phyloP scores from a whole-genome alignment of 345 rosid genomes.

The Boechera stricta region DNA sequence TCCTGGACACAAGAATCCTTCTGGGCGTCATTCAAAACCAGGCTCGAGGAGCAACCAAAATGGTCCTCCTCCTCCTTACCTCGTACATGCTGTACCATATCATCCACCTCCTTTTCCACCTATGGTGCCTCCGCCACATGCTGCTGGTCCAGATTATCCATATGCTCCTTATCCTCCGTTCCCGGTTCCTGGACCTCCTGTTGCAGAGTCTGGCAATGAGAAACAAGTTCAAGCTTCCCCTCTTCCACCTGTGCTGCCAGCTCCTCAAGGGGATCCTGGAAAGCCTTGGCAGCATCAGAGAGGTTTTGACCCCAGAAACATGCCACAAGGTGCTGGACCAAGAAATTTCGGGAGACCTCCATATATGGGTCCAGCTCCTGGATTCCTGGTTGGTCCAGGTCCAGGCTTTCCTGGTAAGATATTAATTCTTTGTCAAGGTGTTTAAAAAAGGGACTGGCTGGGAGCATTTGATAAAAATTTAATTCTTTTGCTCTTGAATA shows the following conservation, averaged over 20 bases:
- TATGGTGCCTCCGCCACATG: slow-evolving; percentile 68
- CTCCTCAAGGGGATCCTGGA: slow-evolving; percentile 68
- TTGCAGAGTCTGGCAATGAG: slow-evolving; percentile 64
- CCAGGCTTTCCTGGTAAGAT: slow-evolving; percentile 79
- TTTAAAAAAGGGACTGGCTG: slow-evolving; percentile 1
- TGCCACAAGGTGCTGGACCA: slow-evolving; percentile 73
- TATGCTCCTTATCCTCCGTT: slow-evolving; percentile 67
- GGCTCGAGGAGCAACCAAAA: slow-evolving; percentile 67
- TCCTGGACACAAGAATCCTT: slow-evolving; percentile 56
- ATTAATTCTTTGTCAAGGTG: slow-evolving; percentile 31
- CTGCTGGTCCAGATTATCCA: slow-evolving; percentile 64
- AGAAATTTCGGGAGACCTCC: slow-evolving; percentile 70
- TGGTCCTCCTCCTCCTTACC: slow-evolving; percentile 59
- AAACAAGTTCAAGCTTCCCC: slow-evolving; percentile 58
- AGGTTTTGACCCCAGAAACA: slow-evolving; percentile 58
- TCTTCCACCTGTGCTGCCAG: slow-evolving; percentile 59
- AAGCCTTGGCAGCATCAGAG: slow-evolving; percentile 72
- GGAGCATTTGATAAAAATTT: background rate
- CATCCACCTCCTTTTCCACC: slow-evolving; percentile 64
- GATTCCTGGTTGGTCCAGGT: slow-evolving; percentile 79
- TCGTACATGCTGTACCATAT: slow-evolving; percentile 56
- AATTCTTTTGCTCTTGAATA: background rate
- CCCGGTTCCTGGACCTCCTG: slow-evolving; percentile 65
- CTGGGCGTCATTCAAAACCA: slow-evolving; percentile 64
- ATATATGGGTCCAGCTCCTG: slow-evolving; percentile 68